Base-by-base conservation (phyloP, 2,329 filamentous ascomycete genomes). In the Colletotrichum lentis region DNA sequence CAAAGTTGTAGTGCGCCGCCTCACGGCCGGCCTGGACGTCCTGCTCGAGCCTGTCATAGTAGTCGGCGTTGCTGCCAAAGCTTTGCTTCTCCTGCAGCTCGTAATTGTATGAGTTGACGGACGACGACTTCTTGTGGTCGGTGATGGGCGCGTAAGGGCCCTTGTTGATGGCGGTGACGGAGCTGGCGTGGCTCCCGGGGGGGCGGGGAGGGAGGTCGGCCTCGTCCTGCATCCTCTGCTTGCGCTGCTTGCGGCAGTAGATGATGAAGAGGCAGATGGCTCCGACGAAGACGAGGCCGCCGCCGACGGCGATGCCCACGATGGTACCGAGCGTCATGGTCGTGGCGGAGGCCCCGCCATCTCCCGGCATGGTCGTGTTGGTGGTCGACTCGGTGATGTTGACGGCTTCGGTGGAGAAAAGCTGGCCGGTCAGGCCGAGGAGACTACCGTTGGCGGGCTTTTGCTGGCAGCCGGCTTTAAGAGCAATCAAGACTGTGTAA, bases 291-390 rank as follows among this genome's bases (percentile, higher is more conserved):
- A 82, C 72, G 0, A 84, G 75, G 0, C 77, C 77, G 7, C 79
- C 81, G 14, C 83, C 85, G 0, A 86, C 74, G 0, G 79, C 80
- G 53, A 88, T 87, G 20, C 85, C 86, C 0, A 83, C 82, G 18
- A 87, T 84, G n/a, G 83, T 82, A 2, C 83, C 82, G 0, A 80
- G 80, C 0, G 82, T 80, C 73, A 87, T 80, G 11, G 72, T 72
- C 4, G 72, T 74, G 3, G 73, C 69, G 0, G 70, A 74, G 2
- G 74, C 74, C 0, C 77, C 75, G 3, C 73, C 70, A 1, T 74
- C 71, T 0, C 71, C 67, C 0, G 77, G 71, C 1, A 73, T 56
- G 1, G 76, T 74, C 5, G 71, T 44, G 56, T 76, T 74, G 8
- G 70, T 72, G 1, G 37, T 4, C 14, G 57, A 14, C 0, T 78